Percentiles rank a stretch among this genome's conserved stretches.
Conservation (phyloP, 495 filamentous ascomycete species). For the Aspergillus avenaceus region DNA sequence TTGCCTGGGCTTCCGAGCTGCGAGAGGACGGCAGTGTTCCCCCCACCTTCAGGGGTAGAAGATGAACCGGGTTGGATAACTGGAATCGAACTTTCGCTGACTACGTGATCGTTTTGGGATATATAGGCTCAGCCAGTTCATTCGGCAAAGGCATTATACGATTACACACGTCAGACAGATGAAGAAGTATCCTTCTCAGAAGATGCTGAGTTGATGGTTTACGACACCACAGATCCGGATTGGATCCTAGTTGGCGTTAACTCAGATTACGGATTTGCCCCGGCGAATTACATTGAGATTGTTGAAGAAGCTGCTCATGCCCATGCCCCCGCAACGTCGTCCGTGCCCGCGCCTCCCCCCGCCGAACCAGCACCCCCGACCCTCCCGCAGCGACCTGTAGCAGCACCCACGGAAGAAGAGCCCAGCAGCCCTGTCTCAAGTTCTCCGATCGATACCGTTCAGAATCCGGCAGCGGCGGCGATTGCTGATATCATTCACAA, state of each 20-base stretch:
- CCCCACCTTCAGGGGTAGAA: slow-evolving; percentile 4
- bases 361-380: slow-evolving; percentile 30
- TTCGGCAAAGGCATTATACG: slow-evolving; percentile 83
- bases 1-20: neutral
- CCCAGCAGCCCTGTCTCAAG: slow-evolving; percentile 17
- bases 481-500: slow-evolving; percentile 68
- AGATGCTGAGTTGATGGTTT: slow-evolving; percentile 78
- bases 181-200: slow-evolving; percentile 96
- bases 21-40: neutral
- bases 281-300: slow-evolving; percentile 93
- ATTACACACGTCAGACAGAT: slow-evolving; percentile 95
- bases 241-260: slow-evolving; percentile 90
- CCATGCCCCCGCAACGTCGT: slow-evolving; percentile 16
- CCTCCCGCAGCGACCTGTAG: slow-evolving; percentile 35
- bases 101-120: slow-evolving; percentile 1
- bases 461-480: slow-evolving; percentile 67
- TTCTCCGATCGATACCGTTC: slow-evolving; percentile 34
- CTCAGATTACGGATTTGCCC: slow-evolving; percentile 89
- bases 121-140: slow-evolving; percentile 66
- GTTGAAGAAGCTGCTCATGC: slow-evolving; percentile 28
- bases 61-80: neutral
- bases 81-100: neutral
- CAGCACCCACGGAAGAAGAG: slow-evolving; percentile 19
- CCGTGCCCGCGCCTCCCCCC: slow-evolving; percentile 25
- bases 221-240: slow-evolving; percentile 87